Evolutionary conservation across 495 filamentous ascomycete genomes (phyloP), one percentile per base, ranked within the genome.

Genomic region (Pseudotulostoma volvatum): DNA sequence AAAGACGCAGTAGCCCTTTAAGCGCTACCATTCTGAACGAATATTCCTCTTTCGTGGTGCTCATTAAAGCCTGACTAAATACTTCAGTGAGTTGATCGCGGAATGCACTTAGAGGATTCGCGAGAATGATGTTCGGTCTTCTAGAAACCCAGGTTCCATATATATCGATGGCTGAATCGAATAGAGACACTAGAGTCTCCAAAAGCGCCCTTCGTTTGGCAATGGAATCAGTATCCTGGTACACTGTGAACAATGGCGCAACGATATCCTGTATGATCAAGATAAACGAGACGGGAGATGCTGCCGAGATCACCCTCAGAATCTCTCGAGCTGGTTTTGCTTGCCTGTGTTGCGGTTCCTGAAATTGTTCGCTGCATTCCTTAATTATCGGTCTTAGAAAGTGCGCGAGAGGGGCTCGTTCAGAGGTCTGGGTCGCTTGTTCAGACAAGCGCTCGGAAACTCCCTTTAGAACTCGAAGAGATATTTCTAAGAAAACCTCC

Each of bases 331-430:
- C 64, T 9, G 79, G 76, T 52, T 76, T 74, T 7, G 79, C 79
- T 48, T 84, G 74, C 51, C 81, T 83, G 20, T 79, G 76, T 40
- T 80, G 78, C n/a, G 79, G 77, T 44, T 83, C 79, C 44, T 76
- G 71, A 3, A 84, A 53, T 43, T 79, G 74, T 40, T 81, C 72
- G 41, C 77, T 77, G 48, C 77, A 81, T 51, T 83, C 79, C 48
- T 76, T 75, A 9, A 69, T 68, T 37, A 82, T 71, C 9, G 75
- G 67, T 21, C 66, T 64, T 20, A 83, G 57, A 43, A 72, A 84
- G 31, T 70, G 64, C 14, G 72, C 72, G 34, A 81, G 57, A 30
- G 73, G 65, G 13, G 70, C 50, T 20, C 65, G 56, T 18, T 66
- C 53, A 3, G 70, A 64, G 18, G 67, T 54, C 18, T 66, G 47